Conservation (phyloP, 176 grass and related monocot genomes). For the Ananas comosus region DNA sequence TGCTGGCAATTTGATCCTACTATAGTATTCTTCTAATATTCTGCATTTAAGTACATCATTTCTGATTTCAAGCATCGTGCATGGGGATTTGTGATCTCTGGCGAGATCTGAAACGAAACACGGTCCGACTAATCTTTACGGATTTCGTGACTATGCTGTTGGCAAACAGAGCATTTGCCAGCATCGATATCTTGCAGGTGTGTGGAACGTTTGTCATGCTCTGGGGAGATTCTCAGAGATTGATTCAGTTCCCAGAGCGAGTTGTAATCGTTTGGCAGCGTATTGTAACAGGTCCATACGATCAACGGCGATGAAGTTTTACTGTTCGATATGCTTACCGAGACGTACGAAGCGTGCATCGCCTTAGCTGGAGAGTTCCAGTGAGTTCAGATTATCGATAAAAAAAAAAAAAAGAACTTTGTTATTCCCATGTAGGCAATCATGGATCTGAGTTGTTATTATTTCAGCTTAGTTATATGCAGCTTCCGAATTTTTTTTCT, state of each 20-base stretch:
- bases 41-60: neutral
- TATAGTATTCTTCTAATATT: neutral
- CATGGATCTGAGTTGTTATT: neutral
- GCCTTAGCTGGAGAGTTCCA: constrained; percentile 57
- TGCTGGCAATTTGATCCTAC: no score
- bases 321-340: constrained; percentile 72
- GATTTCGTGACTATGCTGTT: constrained; percentile 77
- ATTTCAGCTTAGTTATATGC: neutral
- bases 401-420: neutral
- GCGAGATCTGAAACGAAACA: constrained; percentile 37
- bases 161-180: constrained; percentile 76
- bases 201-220: constrained; percentile 1
- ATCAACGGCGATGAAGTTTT: constrained; percentile 78
- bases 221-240: neutral
- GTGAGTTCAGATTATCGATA: constrained; percentile 26
- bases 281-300: constrained; percentile 45
- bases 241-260: neutral
- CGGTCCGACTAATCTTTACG: constrained; percentile 38
- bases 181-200: constrained; percentile 74
- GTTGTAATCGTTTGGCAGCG: neutral
- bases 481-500: no score
- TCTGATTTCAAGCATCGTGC: constrained; percentile 66
- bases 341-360: constrained; percentile 76
- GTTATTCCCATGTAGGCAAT: neutral
- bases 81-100: constrained; percentile 71